Base-by-base conservation (phyloP, 805 yeast genomes). In the Schwanniomyces polymorphus region DNA sequence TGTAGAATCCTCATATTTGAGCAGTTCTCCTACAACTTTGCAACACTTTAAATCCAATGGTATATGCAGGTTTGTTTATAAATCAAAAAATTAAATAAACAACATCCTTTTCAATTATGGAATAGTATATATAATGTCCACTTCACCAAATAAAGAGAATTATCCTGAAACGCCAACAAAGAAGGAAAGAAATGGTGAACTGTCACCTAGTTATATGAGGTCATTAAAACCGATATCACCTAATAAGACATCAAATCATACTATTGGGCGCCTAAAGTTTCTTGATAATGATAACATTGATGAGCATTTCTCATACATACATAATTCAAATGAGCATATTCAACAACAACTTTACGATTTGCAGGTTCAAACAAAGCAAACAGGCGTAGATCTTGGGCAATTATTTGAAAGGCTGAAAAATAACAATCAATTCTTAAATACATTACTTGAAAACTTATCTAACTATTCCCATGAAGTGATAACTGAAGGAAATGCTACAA, bases 321-420 rank as follows among this genome's bases (percentile, higher is more conserved):
- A 66, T 48, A 48, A 41, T 14, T 55, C 60, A 11, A 64, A 67
- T 26, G 55, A 57, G 11, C 60, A 56, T 31, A 57, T 69, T 23
- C 65, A 61, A 43, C 59, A 58, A 35, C 71, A 61, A 42, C 48
- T 71, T 42, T 51, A 56, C 41, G 52, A 55, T 23, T 52, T 72
- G 12, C 75, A 70, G 51, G 52, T 57, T 1, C 66, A 61, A 39
- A 61, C 72, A 3, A 63, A 63, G 33, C 77, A 72, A 48, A 65
- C 71, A 5, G 59, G 58, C 27, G 55, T 61, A 1, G 77, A 71
- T 49, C 51, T 72, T 45, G 67, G 56, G 4, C 72, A 71, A 48
- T 58, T 72, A 40, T 60, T 58, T 21, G 74, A 69, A 35, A 54
- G 76, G 27, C 72, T 67, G 67, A 71, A 67, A 54, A 70, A 67